A percentile compares a stretch with the other conserved stretches of the same genome.
phyloP scores from a whole-genome alignment of 1,139 yeast genomes.

The Blastobotrys proliferans region DNA sequence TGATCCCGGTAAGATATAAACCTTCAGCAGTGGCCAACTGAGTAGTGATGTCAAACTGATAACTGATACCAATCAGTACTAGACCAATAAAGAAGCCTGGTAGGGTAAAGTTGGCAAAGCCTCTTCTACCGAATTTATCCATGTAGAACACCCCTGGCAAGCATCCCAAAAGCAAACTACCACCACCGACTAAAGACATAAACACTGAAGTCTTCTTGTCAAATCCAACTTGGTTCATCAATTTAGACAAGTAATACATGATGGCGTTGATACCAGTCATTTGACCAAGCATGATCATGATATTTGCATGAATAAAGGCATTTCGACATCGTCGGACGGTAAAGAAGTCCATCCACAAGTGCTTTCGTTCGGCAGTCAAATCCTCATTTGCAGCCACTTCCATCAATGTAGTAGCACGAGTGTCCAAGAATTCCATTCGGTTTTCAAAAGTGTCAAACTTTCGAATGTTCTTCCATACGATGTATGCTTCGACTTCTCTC shows the following conservation, averaged over 20 bases:
- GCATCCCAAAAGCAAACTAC: slow-evolving; percentile 53
- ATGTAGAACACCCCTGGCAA: slow-evolving; percentile 58
- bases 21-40: slow-evolving; percentile 49
- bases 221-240: slow-evolving; percentile 48
- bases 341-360: slow-evolving; percentile 47
- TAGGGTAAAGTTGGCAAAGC: slow-evolving; percentile 37
- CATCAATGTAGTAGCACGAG: slow-evolving; percentile 36
- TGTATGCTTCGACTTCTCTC: slow-evolving; percentile 48
- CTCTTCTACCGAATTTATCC: slow-evolving; percentile 57
- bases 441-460: slow-evolving; percentile 40
- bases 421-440: slow-evolving; percentile 51
- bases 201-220: slow-evolving; percentile 39
- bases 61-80: slow-evolving; percentile 54
- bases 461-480: slow-evolving; percentile 51
- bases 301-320: slow-evolving; percentile 50
- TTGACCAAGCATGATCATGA: slow-evolving; percentile 55
- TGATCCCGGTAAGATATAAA: slow-evolving; percentile 51
- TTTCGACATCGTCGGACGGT: slow-evolving; percentile 53
- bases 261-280: slow-evolving; percentile 35
- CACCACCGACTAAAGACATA: slow-evolving; percentile 51
- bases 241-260: slow-evolving; percentile 52
- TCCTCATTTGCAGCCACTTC: slow-evolving; percentile 34
- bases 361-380: slow-evolving; percentile 33
- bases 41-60: slow-evolving; percentile 38
- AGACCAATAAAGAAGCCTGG: slow-evolving; percentile 55